Evolutionary conservation across 2,329 filamentous ascomycete species (phyloP).

Genomic region (Nemania sp.): DNA sequence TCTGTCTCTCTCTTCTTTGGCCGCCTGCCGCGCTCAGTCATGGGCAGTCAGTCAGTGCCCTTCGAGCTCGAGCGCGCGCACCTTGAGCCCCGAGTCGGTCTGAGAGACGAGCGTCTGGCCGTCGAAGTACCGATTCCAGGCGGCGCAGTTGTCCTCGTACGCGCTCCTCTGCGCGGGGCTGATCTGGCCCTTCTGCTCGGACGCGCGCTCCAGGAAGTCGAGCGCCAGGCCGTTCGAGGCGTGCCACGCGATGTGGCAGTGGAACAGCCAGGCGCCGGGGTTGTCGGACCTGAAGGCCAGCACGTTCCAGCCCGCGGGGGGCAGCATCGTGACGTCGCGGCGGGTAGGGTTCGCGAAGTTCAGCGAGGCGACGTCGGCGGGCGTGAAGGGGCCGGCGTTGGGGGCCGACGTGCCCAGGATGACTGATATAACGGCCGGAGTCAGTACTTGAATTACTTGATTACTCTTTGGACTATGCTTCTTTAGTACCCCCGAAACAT

Average conservation of each 20-base stretch:
- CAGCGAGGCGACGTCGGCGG: constrained; percentile 17
- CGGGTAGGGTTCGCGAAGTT: constrained; percentile 36
- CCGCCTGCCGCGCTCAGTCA: too few relatives aligned
- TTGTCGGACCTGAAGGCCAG: constrained; percentile 57
- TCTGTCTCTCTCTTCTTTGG: too few relatives aligned
- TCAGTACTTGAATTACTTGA: too few relatives aligned
- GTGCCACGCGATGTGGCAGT: constrained; percentile 34
- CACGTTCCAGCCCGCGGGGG: constrained; percentile 49
- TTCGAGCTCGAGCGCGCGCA: background rate
- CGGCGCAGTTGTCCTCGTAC: background rate
- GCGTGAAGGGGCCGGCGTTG: constrained; percentile 23
- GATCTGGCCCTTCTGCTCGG: constrained; percentile 1
- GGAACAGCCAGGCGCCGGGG: constrained; percentile 45
- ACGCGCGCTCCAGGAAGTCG: constrained; percentile 23
- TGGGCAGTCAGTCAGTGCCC: background rate
- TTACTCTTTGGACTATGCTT: too few relatives aligned
- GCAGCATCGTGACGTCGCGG: constrained; percentile 52
- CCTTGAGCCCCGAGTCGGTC: background rate
- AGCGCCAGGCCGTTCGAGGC: constrained; percentile 25
- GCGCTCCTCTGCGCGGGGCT: background rate
- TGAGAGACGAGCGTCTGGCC: background rate
- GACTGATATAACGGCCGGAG: too few relatives aligned
- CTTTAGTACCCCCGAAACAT: too few relatives aligned
- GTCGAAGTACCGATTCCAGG: background rate
- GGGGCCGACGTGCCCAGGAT: constrained; percentile 42